Base-by-base conservation (phyloP, 2,329 filamentous ascomycete genomes). In the Hypoxylon sp. region DNA sequence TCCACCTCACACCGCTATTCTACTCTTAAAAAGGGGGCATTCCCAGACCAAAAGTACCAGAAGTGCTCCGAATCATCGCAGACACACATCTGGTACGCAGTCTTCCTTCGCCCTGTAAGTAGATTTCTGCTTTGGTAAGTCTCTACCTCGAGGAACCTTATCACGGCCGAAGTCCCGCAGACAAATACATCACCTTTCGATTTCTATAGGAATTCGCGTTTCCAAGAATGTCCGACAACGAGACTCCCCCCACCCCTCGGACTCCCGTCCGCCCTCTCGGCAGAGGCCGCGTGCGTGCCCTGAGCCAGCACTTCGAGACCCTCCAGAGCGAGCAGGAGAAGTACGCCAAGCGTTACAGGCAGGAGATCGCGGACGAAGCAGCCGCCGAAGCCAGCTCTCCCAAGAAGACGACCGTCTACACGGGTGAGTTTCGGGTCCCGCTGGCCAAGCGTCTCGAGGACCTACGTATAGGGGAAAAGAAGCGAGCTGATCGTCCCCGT, bases 381-480 rank as follows among this genome's bases (percentile, higher is more conserved):
- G n/a, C 19, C 28, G 17, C 6, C n/a, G 17, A 49, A n/a, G 24
- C 6, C 51, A 1, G 7, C 4, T 8, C 13, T 5, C 17, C 24
- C 11, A n/a, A 17, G 43, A 17, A 46, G n/a, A 11, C 30, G n/a
- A 11, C 30, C 7, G 26, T 65, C 7, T 62, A 64, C 43, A 71
- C 70, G 44, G 69, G 69, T 47, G 70, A 72, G 50, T 57, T 41
- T 47, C 69, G 70, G 24, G 6, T 28, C 1, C 59, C 68, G 0
- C 4, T 70, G 4, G 60, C 65, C 6, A 61, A 70, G 13, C 56
- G 69, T 32, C 37, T 72, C 1, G 56, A 26, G 4, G 28, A 28
- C 4, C 53, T 68, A 46, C 67, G 68, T 32, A 13, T 22, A 26
- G 44, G 10, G 11, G 26, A 41, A 11, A 1, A 43, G 19, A 26